Evolutionary conservation across 306 rosid genomes (phyloP), one percentile per base, ranked within the genome.

Genomic region (Vigna radiata): DNA sequence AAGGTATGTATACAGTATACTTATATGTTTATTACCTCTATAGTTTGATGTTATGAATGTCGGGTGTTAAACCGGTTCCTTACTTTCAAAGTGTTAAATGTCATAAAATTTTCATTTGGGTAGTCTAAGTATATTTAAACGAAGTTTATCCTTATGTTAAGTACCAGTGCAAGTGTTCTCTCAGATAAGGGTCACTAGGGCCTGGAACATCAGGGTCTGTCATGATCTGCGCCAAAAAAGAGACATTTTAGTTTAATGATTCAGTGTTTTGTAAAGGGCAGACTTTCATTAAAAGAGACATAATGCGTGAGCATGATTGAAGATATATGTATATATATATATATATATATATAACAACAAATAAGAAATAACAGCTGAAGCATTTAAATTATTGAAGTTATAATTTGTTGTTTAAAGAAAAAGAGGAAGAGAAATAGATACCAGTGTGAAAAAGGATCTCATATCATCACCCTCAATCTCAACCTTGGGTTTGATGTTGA

Each of bases 201-300:
- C 98, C 98, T 67, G 98, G 96, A 79, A 89, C 93, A 90, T 93
- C 98, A 17, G 96, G 98, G 79, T 93, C 98, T n/a, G 96, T 93
- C 94, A 93, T 86, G 44, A 93, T 82, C 98, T 93, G 82, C 58
- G 85, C 71, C 8, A 8, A 36, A 37, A 61, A 73, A 43, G 23
- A 41, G 48, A 73, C 80, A 78, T 67, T 21, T 21, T 50, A 73
- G 55, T 37, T 54, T 66, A 43, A 70, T 14, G 55, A 71, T 63
- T 33, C 44, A 52, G 53, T 13, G 19, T 63, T 31, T 43, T 70
- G 37, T 27, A 3, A 49, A 60, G 14, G 69, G 2, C 15, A 27
- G 0, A 72, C 53, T 72, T 31, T 11, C 33, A 79, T 60, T 60
- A 43, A 55, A 18, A 66, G 65, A 82, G 49, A 43, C 36, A 47